These are phyloP conservation scores for Pichia paraexigua DNA, from an alignment of 805 yeast genomes.

Conservation along the genomic window DNA sequence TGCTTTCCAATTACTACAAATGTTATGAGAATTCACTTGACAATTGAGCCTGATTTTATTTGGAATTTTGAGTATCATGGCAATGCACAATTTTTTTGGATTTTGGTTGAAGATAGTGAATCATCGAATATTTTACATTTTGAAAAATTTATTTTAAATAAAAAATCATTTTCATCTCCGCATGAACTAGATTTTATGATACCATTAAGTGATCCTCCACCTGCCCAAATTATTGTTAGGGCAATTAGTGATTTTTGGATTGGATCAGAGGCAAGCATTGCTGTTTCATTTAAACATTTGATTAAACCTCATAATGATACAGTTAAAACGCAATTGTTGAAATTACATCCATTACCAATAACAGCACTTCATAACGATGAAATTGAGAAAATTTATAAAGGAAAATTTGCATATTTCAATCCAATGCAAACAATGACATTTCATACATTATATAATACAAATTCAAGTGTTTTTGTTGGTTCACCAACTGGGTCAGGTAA, in stretches of 20 bases:
- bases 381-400: constrained; percentile 60
- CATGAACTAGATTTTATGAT: constrained; percentile 89
- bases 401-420: constrained; percentile 76
- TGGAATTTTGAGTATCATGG: constrained; percentile 88
- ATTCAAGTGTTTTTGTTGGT: constrained; percentile 81
- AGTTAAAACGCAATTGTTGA: constrained; percentile 68
- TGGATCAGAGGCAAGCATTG: constrained; percentile 68
- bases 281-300: constrained; percentile 83
- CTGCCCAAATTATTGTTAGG: constrained; percentile 76
- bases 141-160: constrained; percentile 68
- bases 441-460: constrained; percentile 75
- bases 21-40: constrained; percentile 75
- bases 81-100: constrained; percentile 81
- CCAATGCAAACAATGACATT: constrained; percentile 99
- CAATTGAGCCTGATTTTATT: constrained; percentile 63
- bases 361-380: constrained; percentile 64
- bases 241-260: constrained; percentile 83
- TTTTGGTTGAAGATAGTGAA: constrained; percentile 82
- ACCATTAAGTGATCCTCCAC: constrained; percentile 83
- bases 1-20: constrained; percentile 82
- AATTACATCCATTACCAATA: constrained; percentile 79
- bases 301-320: constrained; percentile 86
- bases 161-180: constrained; percentile 40
- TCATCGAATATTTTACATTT: constrained; percentile 67
- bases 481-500: constrained; percentile 99